Percentiles rank a stretch among this genome's conserved stretches.
These are phyloP conservation scores for Physcomitrellopsis africana DNA, from an alignment of 225 moss, liverwort and hornwort species.

Conservation along the genomic window DNA sequence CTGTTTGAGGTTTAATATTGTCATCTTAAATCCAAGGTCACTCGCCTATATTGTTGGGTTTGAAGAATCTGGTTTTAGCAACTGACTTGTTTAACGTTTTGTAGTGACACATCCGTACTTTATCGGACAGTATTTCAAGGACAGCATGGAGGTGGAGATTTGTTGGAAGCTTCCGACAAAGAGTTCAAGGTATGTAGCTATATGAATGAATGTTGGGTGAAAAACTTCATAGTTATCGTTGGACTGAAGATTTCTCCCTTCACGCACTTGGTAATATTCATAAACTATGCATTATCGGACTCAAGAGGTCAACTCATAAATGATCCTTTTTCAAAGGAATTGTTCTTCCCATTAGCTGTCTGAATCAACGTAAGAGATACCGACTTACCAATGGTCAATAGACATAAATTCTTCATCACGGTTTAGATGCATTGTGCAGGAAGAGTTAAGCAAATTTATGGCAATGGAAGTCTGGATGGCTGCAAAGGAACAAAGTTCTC, in stretches of 20 bases:
- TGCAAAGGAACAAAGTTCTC: slow-evolving; percentile 75
- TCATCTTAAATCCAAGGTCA: slow-evolving; percentile 17
- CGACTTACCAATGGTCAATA: neutral
- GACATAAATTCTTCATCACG: slow-evolving; percentile 5
- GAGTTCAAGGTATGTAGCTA: slow-evolving; percentile 79
- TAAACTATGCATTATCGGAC: neutral
- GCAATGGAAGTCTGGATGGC: slow-evolving; percentile 90
- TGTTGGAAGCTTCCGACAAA: slow-evolving; percentile 98
- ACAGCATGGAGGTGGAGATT: slow-evolving; percentile 91
- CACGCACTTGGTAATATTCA: neutral
- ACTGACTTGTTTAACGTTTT: slow-evolving; percentile 46
- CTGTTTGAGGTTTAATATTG: neutral
- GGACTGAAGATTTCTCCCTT: neutral
- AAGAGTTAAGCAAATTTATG: slow-evolving; percentile 87
- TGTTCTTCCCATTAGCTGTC: neutral
- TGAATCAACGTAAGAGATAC: neutral
- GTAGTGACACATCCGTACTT: slow-evolving; percentile 92
- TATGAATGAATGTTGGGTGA: neutral
- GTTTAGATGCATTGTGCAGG: slow-evolving; percentile 53
- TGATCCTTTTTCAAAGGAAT: neutral
- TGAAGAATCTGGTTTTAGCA: slow-evolving; percentile 24
- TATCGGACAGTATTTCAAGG: slow-evolving; percentile 95
- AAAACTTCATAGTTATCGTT: neutral
- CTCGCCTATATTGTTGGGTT: slow-evolving; percentile 5
- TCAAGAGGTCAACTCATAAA: neutral